phyloP scores from a whole-genome alignment of 441 rosid genomes.

The Jatropha podagrica region DNA sequence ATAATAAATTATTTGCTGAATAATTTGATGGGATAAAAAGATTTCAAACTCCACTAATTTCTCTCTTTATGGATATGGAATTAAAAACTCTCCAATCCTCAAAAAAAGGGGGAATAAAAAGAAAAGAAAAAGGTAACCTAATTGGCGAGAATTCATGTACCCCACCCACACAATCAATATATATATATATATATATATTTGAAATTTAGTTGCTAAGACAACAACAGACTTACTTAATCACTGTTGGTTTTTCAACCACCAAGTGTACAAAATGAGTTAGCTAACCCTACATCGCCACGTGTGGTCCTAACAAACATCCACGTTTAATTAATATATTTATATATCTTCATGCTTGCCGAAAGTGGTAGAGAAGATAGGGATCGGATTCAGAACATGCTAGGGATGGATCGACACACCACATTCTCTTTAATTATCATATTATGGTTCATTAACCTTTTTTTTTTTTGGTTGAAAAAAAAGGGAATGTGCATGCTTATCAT shows the following conservation, averaged over 20 bases:
- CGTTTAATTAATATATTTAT: not conserved
- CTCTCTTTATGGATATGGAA: too few species aligned
- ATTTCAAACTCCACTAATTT: too few species aligned
- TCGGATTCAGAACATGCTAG: conserved; percentile 20
- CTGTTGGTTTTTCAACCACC: conserved; percentile 18
- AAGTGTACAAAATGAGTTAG: not conserved
- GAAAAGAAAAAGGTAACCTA: too few species aligned
- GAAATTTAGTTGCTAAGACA: not conserved
- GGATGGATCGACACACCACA: not conserved
- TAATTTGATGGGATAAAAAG: too few species aligned
- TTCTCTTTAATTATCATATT: too few species aligned
- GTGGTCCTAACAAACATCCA: not conserved
- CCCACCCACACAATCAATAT: too few species aligned
- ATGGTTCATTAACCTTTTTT: not conserved
- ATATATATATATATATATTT: too few species aligned
- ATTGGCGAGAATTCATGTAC: too few species aligned
- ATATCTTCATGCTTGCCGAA: conserved; percentile 27
- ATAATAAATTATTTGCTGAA: too few species aligned
- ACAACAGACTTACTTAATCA: not conserved
- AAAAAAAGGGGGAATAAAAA: too few species aligned
- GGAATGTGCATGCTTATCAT: conserved; percentile 31
- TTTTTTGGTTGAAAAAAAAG: not conserved
- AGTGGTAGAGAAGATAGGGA: conserved; percentile 30
- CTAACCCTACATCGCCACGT: conserved; percentile 26
- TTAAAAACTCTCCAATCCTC: too few species aligned